These are phyloP conservation scores for Vachellia pachyceras DNA, from an alignment of 306 rosid genomes.

Conservation along the genomic window DNA sequence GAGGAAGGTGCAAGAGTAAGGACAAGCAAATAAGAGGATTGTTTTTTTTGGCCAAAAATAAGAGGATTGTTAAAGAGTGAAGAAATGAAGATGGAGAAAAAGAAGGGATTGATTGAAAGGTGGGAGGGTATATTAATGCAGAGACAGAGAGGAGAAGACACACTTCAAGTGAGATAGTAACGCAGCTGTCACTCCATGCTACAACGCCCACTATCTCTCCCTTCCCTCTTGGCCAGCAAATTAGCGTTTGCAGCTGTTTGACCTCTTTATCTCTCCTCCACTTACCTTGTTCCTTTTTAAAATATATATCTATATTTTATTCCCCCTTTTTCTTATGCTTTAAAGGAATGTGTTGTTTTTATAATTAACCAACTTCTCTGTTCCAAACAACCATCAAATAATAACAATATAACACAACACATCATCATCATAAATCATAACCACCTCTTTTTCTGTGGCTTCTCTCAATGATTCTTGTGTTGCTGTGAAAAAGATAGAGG, in stretches of 20 bases:
- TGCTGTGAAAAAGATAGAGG: constrained; percentile 4
- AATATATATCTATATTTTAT: too few relatives aligned
- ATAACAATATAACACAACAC: constrained; percentile 29
- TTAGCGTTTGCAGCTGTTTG: constrained; percentile 77
- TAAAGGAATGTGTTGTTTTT: constrained; percentile 14
- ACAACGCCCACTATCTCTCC: constrained; percentile 52
- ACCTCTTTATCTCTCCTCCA: constrained; percentile 45
- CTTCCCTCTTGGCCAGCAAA: constrained; percentile 63
- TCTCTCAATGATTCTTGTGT: constrained; percentile 46
- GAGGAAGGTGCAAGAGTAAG: not conserved
- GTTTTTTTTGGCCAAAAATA: too few relatives aligned
- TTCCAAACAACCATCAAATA: constrained; percentile 43
- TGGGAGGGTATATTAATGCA: constrained; percentile 61
- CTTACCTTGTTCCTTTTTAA: constrained; percentile 1
- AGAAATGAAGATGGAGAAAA: not conserved
- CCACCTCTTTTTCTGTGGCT: constrained; percentile 36
- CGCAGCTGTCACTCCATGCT: constrained; percentile 76
- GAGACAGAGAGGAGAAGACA: constrained; percentile 73
- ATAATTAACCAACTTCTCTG: constrained; percentile 51
- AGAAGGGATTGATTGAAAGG: constrained; percentile 51
- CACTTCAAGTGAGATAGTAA: constrained; percentile 52
- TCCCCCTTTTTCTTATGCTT: not conserved
- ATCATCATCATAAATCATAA: constrained; percentile 46
- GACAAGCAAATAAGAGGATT: constrained; percentile 33
- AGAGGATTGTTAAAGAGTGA: constrained; percentile 5